Percentiles rank a stretch among this genome's conserved stretches.
phyloP scores from a whole-genome alignment of 2,329 filamentous ascomycete genomes.

The Alternaria burnsii region DNA sequence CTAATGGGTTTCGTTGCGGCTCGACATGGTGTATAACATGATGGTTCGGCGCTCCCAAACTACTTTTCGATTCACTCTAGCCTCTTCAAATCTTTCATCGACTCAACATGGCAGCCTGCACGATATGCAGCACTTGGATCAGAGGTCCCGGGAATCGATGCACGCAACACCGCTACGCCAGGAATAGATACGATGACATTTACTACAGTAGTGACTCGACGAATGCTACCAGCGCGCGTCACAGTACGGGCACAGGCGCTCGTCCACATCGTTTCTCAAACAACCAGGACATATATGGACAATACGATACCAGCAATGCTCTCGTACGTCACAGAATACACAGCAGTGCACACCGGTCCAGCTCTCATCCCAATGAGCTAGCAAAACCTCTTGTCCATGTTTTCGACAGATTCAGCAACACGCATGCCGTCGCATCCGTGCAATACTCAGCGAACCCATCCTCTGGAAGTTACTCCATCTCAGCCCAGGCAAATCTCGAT shows the following conservation, averaged over 20 bases:
- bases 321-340: not conserved
- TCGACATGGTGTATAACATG: constrained; percentile 1
- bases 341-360: not conserved
- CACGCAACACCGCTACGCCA: constrained; percentile 9
- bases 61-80: not conserved
- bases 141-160: constrained; percentile 26
- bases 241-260: constrained; percentile 7
- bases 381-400: constrained; percentile 14
- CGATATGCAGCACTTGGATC: constrained; percentile 12
- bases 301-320: not conserved
- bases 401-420: constrained; percentile 18
- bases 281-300: constrained; percentile 3
- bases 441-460: constrained; percentile 18
- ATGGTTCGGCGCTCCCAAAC: not conserved
- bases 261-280: constrained; percentile 1
- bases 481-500: constrained; percentile 29
- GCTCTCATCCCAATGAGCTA: not conserved
- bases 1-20: constrained; percentile 13
- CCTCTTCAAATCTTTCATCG: not conserved
- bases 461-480: constrained; percentile 20
- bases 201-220: constrained; percentile 16
- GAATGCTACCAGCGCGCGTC: constrained; percentile 10
- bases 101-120: constrained; percentile 26
- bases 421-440: constrained; percentile 24
- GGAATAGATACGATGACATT: constrained; percentile 2